phyloP scores from a whole-genome alignment of 108 stramenopile species.

The Discostella stelligeroides region DNA sequence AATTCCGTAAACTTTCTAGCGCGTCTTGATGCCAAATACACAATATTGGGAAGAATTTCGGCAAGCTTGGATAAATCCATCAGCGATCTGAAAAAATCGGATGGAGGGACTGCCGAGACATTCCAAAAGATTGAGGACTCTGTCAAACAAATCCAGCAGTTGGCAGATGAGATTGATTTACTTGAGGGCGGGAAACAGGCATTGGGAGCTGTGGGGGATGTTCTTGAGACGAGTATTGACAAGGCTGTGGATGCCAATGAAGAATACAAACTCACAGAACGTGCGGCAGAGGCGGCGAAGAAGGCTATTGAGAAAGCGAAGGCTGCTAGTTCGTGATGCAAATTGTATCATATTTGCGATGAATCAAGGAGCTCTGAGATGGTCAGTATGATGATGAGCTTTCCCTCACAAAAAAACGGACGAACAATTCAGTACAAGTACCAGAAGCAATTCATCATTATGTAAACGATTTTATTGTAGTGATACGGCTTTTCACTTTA shows the following conservation, averaged over 20 bases:
- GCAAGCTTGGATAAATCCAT: constrained; percentile 32
- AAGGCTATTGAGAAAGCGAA: constrained; percentile 49
- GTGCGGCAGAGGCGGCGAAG: constrained; percentile 47
- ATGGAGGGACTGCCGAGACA: constrained; percentile 37
- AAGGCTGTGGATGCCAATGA: constrained; percentile 52
- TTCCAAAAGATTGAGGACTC: constrained; percentile 41
- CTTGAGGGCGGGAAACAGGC: constrained; percentile 53
- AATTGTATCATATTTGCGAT: background rate
- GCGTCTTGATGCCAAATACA: constrained; percentile 50
- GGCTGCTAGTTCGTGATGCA: constrained; percentile 3
- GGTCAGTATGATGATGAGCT: too few species aligned
- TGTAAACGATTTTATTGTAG: background rate
- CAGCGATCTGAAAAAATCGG: constrained; percentile 43
- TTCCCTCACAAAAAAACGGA: too few species aligned
- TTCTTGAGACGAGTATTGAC: constrained; percentile 51
- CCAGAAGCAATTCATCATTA: background rate
- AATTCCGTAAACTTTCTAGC: constrained; percentile 49
- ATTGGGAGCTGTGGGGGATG: constrained; percentile 50
- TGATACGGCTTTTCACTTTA: background rate
- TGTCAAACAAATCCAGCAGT: constrained; percentile 31
- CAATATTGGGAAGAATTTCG: constrained; percentile 36
- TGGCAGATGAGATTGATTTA: constrained; percentile 50
- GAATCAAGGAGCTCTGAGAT: too few species aligned
- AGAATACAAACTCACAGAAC: constrained; percentile 54
- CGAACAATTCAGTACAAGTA: too few species aligned